Evolutionary conservation across 257 asterid genomes (phyloP), one percentile per base, ranked within the genome.

Genomic region (Salvia miltiorrhiza): DNA sequence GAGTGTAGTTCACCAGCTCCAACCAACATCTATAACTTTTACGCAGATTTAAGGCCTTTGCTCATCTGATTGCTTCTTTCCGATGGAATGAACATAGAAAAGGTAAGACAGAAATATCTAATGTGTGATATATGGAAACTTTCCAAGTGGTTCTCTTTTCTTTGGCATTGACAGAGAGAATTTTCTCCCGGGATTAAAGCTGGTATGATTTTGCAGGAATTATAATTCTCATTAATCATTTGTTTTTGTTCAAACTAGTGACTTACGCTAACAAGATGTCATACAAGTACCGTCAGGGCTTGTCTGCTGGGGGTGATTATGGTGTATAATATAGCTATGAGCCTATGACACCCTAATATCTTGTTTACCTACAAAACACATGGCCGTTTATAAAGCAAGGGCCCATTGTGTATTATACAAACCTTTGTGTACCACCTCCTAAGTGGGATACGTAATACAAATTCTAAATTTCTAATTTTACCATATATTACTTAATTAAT

Each of bases 11-110:
- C 30, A 48, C n/a, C 23, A 58, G n/a, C 13, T 19, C 40, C 41
- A 68, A 47, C 43, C 43, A 69, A 44, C 37, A 37, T 63, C 62
- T 39, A 37, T 30, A 16, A 12, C 41, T 75, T 40, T 35, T 59
- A 19, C 49, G 57, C 13, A 28, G 7, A 12, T 23, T 32, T 12
- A 44, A 44, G 28, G 9, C 21, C 28, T 72, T 21, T 19, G 45
- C 32, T 60, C 40, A 45, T 49, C 44, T 23, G 30, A 48, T 37
- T 24, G 55, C 33, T 58, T 48, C 63, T 63, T 61, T 50, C 21
- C 9, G 21, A 41, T 54, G 28, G 64, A 48, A 11, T 7, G 23
- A 60, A 23, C 9, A 17, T 48, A 70, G 17, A 23, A 21, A 43
- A 33, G 43, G 58, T 43, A 55, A 23, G 43, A 17, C 19, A 63